Conservation (phyloP, 768 basidiomycete species). For the Vishniacozyma victoriae region DNA sequence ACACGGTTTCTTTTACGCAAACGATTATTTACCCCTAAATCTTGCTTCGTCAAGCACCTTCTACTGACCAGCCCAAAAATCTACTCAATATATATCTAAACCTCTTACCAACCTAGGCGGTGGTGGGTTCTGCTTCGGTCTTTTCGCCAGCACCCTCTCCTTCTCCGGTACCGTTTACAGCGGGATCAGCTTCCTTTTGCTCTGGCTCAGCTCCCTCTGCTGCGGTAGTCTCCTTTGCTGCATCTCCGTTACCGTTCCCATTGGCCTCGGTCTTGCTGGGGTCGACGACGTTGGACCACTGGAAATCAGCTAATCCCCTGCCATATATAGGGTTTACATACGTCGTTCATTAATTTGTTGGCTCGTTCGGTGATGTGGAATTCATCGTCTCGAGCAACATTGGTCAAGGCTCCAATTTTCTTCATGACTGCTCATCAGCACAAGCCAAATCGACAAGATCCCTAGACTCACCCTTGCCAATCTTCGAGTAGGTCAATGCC, state of each 20-base stretch:
- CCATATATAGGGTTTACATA: conserved; percentile 16
- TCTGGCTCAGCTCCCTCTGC: neutral
- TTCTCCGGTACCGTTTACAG: neutral
- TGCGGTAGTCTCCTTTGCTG: neutral
- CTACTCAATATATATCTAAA: too few species aligned
- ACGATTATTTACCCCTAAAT: too few species aligned
- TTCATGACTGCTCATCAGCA: conserved; percentile 65
- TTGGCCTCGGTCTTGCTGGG: conserved; percentile 18
- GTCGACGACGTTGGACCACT: conserved; percentile 34
- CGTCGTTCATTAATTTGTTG: conserved; percentile 60
- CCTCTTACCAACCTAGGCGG: conserved; percentile 53
- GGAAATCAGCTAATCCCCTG: neutral
- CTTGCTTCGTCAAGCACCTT: too few species aligned
- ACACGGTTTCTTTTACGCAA: too few species aligned
- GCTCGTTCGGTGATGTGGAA: conserved; percentile 68
- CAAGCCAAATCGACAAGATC: neutral
- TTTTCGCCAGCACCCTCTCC: conserved; percentile 5
- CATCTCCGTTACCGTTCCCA: conserved; percentile 6
- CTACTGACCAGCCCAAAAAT: too few species aligned
- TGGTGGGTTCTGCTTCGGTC: conserved; percentile 62
- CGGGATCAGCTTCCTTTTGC: neutral
- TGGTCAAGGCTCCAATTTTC: conserved; percentile 61
- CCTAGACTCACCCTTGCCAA: conserved; percentile 41
- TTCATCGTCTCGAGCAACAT: conserved; percentile 61
- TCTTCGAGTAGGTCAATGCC: conserved; percentile 67